Evolutionary conservation across 2,329 filamentous ascomycete genomes (phyloP).

Genomic region (Botrytis byssoidea): DNA sequence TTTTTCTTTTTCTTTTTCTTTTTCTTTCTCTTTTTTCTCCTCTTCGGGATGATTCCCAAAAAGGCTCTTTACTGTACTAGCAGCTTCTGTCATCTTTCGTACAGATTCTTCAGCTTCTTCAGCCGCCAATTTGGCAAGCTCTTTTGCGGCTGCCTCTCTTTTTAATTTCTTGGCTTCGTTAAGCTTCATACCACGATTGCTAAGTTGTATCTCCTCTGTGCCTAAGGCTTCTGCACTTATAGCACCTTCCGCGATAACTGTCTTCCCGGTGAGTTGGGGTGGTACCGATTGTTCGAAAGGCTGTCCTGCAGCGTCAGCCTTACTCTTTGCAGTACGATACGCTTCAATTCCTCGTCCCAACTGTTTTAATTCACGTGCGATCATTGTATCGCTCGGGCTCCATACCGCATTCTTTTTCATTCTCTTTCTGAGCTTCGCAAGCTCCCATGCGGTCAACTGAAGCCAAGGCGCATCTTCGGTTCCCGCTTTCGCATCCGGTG

Average conservation of each 20-base stretch:
- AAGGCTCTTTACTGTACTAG: constrained; percentile 46
- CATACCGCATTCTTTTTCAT: constrained; percentile 93
- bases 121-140: constrained; percentile 58
- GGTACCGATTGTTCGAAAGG: constrained; percentile 50
- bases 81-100: constrained; percentile 51
- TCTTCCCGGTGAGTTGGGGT: constrained; percentile 38
- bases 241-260: constrained; percentile 58
- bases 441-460: constrained; percentile 62
- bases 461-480: constrained; percentile 64
- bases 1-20: constrained; percentile 21
- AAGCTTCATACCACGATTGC: constrained; percentile 73
- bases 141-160: constrained; percentile 70
- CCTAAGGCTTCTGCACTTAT: constrained; percentile 52
- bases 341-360: constrained; percentile 66
- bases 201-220: constrained; percentile 61
- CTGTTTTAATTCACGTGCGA: constrained; percentile 71
- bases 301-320: constrained; percentile 64
- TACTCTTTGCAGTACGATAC: constrained; percentile 59
- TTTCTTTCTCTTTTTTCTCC: constrained; percentile 21
- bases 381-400: constrained; percentile 84
- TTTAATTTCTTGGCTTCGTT: constrained; percentile 80
- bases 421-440: constrained; percentile 70
- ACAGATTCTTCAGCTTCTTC: constrained; percentile 61
- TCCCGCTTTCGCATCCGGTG: constrained; percentile 57
- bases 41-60: constrained; percentile 32